Evolutionary conservation across 129 eudicot species (phyloP).

Genomic region (Deinandra increscens): DNA sequence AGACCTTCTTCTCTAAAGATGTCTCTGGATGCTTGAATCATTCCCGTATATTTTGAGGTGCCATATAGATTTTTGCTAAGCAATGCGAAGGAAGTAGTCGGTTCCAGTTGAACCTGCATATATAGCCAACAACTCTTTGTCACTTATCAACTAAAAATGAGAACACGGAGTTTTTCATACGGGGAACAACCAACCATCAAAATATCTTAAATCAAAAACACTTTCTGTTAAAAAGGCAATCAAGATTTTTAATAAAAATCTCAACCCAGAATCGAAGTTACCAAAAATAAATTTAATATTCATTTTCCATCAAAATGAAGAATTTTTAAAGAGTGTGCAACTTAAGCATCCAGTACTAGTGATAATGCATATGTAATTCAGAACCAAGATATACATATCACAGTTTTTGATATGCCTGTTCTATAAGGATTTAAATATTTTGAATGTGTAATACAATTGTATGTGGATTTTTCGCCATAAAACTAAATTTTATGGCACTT

Average conservation of each 20-base stretch:
- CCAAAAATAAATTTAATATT: not conserved
- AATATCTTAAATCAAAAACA: not conserved
- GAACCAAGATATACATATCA: too few relatives aligned
- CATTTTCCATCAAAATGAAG: not conserved
- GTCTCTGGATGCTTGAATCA: slow-evolving; percentile 90
- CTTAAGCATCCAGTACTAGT: slow-evolving; percentile 7
- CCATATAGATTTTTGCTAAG: slow-evolving; percentile 53
- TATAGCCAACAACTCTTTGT: not conserved
- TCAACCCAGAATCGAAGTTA: not conserved
- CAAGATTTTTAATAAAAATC: not conserved
- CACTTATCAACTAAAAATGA: slow-evolving; percentile 20
- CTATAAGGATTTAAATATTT: too few relatives aligned
- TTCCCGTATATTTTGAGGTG: slow-evolving; percentile 78
- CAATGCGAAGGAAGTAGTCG: slow-evolving; percentile 66
- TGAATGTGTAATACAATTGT: too few relatives aligned
- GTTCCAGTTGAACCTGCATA: slow-evolving; percentile 92
- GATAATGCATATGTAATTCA: not conserved
- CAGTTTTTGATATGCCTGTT: too few relatives aligned
- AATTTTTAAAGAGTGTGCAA: not conserved
- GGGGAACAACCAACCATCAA: slow-evolving; percentile 1
- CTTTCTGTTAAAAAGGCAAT: slow-evolving; percentile 1
- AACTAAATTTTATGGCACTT: too few relatives aligned
- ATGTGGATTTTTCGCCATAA: too few relatives aligned
- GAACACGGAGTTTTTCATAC: not conserved
- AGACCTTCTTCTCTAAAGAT: slow-evolving; percentile 89